Base-by-base conservation (phyloP, 768 basidiomycete species). In the Tulasnella calospora region DNA sequence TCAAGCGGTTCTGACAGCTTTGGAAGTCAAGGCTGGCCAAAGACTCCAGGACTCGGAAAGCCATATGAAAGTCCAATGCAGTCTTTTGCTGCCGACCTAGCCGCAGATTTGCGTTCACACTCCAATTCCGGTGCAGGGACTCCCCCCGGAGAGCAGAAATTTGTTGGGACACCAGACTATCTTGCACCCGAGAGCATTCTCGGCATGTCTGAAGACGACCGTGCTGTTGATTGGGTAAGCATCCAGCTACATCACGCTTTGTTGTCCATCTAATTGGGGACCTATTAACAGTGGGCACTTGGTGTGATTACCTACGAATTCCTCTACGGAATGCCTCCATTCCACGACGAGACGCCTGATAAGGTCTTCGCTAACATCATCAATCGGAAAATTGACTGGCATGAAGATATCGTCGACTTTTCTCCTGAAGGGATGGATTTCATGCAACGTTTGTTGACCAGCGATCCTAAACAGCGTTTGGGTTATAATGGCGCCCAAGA, bases 251-350 rank as follows among this genome's bases (percentile, higher is more conserved):
- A 55, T 72, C 36, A 40, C 46, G 73, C 21, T 80, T 77, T 74
- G 71, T 71, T 3, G 21, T 80, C 74, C 73, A 78, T 81, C 61
- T 78, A 80, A 78, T 17, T 23, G 30, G 36, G 75, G 40, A 13
- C 78, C 35, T 73, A 71, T 80, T 79, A 80, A 73, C 83, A 98
- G 98, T 99, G 98, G 98, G 97, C 98, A 15, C 88, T 99, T 38
- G 98, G 98, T 79, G 95, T 98, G 61, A 96, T 99, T 83, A 94
- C 95, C 40, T 99, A 99, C 83, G 98, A 99, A 86, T 98, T 99
- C 85, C 85, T 99, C 46, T 99, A 96, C 81, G 96, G 98, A 4
- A 90, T 96, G 44, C 98, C 98, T 36, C 98, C 98, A 3, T 99
- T 99, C 88, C 95, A 99, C 82, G 97, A 94, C 71, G 96, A 98